These are phyloP conservation scores for Yarrowia sp. DNA, from an alignment of 805 yeast genomes.

Conservation along the genomic window DNA sequence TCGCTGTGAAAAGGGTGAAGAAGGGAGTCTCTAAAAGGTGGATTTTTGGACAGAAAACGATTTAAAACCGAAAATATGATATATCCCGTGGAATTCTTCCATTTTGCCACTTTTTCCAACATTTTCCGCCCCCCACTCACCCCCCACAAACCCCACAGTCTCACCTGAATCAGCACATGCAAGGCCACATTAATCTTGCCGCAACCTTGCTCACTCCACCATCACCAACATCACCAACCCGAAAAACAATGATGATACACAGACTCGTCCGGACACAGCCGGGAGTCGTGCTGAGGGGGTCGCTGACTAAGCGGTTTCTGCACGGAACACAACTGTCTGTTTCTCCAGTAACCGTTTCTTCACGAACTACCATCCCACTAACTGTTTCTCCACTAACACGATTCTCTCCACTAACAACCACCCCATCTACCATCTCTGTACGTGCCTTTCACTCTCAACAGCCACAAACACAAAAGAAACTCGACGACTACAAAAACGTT, in stretches of 20 bases:
- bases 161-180: neutral
- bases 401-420: neutral
- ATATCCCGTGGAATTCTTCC: too few species aligned
- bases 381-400: neutral
- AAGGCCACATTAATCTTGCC: neutral
- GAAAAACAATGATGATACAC: neutral
- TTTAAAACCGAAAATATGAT: too few species aligned
- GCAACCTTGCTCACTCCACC: conserved; percentile 8
- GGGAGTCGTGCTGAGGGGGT: neutral
- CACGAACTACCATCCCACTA: too few species aligned
- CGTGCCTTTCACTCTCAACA: too few species aligned
- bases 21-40: too few species aligned
- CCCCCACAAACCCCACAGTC: too few species aligned
- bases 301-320: neutral
- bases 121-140: too few species aligned
- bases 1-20: too few species aligned
- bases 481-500: conserved; percentile 8
- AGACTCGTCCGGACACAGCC: neutral
- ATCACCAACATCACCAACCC: neutral
- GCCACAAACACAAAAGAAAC: neutral
- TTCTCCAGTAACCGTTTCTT: too few species aligned
- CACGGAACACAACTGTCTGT: too few species aligned
- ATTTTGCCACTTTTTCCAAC: neutral
- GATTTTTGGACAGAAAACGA: too few species aligned
- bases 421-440: neutral